Evolutionary conservation across 768 basidiomycete genomes (phyloP), one percentile per base, ranked within the genome.

Genomic region (Hericium erinaceus): DNA sequence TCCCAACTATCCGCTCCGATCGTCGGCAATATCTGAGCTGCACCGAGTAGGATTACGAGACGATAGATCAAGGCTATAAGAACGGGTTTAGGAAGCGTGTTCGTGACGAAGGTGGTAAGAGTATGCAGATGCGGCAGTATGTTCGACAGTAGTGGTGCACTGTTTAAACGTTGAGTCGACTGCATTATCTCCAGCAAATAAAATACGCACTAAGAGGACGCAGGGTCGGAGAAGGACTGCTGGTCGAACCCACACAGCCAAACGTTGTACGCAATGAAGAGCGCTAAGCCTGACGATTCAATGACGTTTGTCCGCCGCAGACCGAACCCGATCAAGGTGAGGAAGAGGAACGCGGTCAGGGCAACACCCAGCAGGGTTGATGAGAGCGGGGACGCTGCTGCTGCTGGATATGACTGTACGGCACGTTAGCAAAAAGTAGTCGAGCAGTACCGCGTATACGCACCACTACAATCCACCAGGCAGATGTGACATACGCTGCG

Each of bases 241-340:
- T 83, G 80, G 68, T 89, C 87, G 62, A 88, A 85, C 16, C 89
- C 89, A 66, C 90, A 92, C 38, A 93, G 76, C 92, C 92, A 94
- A 38, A 94, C 80, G 61, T 92, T 92, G 69, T 91, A 93, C 6
- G 92, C 90, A 44, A 97, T 80, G 69, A 95, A 92, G 26, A 95
- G 75, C 3, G 91, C 86, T 26, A 98, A 81, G 51, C 89, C 83
- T 2, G 89, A 85, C 3, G 92, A 92, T 70, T 98, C 95, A 56
- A 97, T 87, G 52, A 95, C 88, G 65, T 95, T 95, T 44, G 94
- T 95, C 54, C 91, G 80, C 56, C 92, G 82, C 60, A 94, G 70
- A 8, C 83, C 83, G 70, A 98, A 95, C 6, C 95, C 95, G 61
- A 98, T 95, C 63, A 89, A 77, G 1, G 93, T 93, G 44, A 97